A percentile compares a stretch with the other conserved stretches of the same genome.
These are phyloP conservation scores for Lasiosphaeria ovina DNA, from an alignment of 495 filamentous ascomycete genomes.

Conservation along the genomic window DNA sequence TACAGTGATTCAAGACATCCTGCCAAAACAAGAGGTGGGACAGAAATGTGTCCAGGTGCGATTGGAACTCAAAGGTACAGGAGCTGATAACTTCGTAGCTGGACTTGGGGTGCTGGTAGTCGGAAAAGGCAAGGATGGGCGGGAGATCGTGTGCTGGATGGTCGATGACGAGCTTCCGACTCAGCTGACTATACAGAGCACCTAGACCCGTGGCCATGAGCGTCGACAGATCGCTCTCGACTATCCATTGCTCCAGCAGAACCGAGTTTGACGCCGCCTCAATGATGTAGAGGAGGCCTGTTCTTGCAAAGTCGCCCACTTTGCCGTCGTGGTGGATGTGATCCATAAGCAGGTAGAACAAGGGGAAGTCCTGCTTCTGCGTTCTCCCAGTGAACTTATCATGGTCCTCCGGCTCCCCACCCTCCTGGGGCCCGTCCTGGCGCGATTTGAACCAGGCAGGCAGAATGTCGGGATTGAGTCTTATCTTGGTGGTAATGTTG, in stretches of 20 bases:
- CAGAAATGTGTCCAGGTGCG: constrained; percentile 86
- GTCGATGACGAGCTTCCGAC: constrained; percentile 66
- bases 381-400: constrained; percentile 80
- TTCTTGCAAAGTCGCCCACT: constrained; percentile 95
- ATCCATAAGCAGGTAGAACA: constrained; percentile 93
- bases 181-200: constrained; percentile 94
- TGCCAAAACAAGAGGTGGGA: constrained; percentile 97
- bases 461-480: constrained; percentile 79
- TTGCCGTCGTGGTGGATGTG: constrained; percentile 93
- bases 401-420: constrained; percentile 39
- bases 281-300: constrained; percentile 91
- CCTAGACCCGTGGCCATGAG: constrained; percentile 95
- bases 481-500: constrained; percentile 90
- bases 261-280: constrained; percentile 83
- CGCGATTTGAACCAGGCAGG: constrained; percentile 79
- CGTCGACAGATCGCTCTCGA: constrained; percentile 94
- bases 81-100: constrained; percentile 68
- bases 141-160: constrained; percentile 65
- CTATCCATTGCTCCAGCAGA: constrained; percentile 87
- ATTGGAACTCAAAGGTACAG: constrained; percentile 66
- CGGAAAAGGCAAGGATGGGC: constrained; percentile 79
- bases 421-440: constrained; percentile 40
- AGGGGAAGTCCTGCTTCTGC: constrained; percentile 88
- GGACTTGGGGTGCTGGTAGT: constrained; percentile 64
- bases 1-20: constrained; percentile 93